Evolutionary conservation across 495 filamentous ascomycete genomes (phyloP).

Genomic region (Aspergillus carlsbadensis): DNA sequence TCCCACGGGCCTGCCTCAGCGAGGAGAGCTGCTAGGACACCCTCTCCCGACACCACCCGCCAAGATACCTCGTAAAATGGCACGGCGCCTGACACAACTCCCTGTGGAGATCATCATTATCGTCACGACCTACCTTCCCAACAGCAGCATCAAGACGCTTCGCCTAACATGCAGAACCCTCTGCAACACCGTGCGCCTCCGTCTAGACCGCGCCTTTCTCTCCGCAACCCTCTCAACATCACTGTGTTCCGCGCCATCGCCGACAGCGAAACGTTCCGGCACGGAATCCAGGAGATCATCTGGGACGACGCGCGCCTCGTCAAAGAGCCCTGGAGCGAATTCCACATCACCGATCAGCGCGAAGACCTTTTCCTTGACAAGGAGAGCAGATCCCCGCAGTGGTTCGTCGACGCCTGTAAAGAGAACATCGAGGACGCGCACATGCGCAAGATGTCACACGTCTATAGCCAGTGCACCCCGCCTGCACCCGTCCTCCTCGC

Average conservation of each 20-base stretch:
- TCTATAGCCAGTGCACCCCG: no score
- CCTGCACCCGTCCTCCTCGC: conserved; percentile 11
- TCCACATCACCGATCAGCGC: neutral
- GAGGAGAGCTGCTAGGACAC: no score
- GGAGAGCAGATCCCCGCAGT: conserved; percentile 18
- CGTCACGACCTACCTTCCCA: conserved; percentile 10
- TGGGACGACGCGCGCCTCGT: conserved; percentile 29
- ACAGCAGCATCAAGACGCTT: conserved; percentile 25
- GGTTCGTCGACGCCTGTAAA: conserved; percentile 21
- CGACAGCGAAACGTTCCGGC: conserved; percentile 18
- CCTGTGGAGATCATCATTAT: neutral
- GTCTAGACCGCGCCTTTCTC: conserved; percentile 23
- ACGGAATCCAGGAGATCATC: conserved; percentile 23
- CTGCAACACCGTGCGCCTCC: conserved; percentile 12
- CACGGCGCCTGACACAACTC: neutral
- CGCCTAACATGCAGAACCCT: conserved; percentile 20
- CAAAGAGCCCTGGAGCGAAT: neutral
- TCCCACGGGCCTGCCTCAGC: no score
- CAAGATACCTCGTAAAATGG: no score
- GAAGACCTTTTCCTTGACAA: neutral
- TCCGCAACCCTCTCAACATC: conserved; percentile 23
- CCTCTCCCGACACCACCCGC: no score
- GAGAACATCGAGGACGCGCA: conserved; percentile 14
- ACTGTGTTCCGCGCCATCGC: conserved; percentile 27
- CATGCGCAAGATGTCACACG: no score